Percentiles rank a stretch among this genome's conserved stretches.
phyloP scores from a whole-genome alignment of 495 filamentous ascomycete genomes.

The Viridothelium virens region DNA sequence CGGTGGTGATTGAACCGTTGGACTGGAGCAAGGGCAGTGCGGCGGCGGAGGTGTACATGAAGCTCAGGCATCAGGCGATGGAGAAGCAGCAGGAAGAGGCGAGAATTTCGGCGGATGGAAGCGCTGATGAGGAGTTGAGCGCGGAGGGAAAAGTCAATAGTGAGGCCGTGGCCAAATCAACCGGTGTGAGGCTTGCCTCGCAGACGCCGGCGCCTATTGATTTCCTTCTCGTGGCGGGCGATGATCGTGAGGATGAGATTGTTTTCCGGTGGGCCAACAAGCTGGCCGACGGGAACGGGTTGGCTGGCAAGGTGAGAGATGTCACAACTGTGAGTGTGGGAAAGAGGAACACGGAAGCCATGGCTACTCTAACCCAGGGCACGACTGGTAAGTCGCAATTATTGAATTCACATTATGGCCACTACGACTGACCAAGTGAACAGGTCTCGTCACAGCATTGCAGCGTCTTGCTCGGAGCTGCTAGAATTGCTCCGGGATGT shows the following conservation, averaged over 20 bases:
- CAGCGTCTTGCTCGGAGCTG: neutral
- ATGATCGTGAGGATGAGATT: constrained; percentile 84
- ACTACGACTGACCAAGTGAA: no score
- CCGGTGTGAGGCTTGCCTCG: neutral
- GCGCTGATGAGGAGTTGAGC: constrained; percentile 24
- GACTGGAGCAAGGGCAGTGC: constrained; percentile 81
- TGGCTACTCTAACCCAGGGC: constrained; percentile 75
- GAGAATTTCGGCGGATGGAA: neutral
- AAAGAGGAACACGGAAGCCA: constrained; percentile 77
- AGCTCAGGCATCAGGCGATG: constrained; percentile 39
- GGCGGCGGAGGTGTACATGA: constrained; percentile 58
- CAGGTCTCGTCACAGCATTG: constrained; percentile 6
- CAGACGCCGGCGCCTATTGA: constrained; percentile 29
- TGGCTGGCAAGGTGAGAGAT: constrained; percentile 45
- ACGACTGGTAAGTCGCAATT: constrained; percentile 54
- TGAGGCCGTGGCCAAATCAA: neutral
- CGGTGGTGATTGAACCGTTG: constrained; percentile 70
- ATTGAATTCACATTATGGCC: no score
- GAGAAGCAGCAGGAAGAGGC: constrained; percentile 20
- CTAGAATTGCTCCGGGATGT: neutral
- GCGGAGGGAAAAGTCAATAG: neutral
- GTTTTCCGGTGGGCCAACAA: constrained; percentile 90
- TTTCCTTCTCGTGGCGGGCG: constrained; percentile 79
- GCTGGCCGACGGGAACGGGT: constrained; percentile 41
- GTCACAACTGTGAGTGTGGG: constrained; percentile 79